phyloP scores from a whole-genome alignment of 371 early-diverging fungal species.

The Mucor circinelloides region DNA sequence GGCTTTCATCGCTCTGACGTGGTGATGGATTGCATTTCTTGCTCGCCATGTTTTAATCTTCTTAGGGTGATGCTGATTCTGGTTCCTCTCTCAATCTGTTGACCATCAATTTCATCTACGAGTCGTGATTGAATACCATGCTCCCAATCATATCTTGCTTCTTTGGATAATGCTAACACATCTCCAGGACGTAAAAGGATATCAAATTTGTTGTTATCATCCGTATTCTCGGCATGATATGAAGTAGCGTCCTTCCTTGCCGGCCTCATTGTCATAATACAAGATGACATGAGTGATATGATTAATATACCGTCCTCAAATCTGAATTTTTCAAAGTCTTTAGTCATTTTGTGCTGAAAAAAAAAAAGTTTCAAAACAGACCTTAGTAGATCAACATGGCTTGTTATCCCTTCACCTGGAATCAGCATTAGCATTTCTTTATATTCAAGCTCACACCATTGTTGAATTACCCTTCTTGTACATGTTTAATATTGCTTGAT shows the following conservation, averaged over 20 bases:
- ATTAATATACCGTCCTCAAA: constrained; percentile 54
- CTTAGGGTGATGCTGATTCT: constrained; percentile 49
- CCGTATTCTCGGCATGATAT: neutral
- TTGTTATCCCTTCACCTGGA: constrained; percentile 43
- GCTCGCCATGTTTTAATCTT: constrained; percentile 20
- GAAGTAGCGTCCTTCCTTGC: constrained; percentile 2
- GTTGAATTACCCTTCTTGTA: constrained; percentile 40
- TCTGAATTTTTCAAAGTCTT: constrained; percentile 9
- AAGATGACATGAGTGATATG: constrained; percentile 45
- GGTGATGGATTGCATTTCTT: neutral
- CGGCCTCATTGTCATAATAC: constrained; percentile 47
- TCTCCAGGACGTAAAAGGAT: constrained; percentile 45
- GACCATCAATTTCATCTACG: constrained; percentile 29
- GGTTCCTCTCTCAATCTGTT: constrained; percentile 35
- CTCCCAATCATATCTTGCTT: constrained; percentile 47
- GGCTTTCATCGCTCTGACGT: neutral
- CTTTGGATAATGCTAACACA: constrained; percentile 35
- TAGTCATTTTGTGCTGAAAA: neutral
- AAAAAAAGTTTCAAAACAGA: too few relatives aligned
- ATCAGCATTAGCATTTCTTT: neutral
- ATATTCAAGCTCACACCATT: neutral
- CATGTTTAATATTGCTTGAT: constrained; percentile 50
- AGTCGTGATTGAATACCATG: constrained; percentile 42
- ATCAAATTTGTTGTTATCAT: neutral
- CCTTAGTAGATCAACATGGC: constrained; percentile 51